Evolutionary conservation across 768 basidiomycete species (phyloP).

Genomic region (Serendipita indica): DNA sequence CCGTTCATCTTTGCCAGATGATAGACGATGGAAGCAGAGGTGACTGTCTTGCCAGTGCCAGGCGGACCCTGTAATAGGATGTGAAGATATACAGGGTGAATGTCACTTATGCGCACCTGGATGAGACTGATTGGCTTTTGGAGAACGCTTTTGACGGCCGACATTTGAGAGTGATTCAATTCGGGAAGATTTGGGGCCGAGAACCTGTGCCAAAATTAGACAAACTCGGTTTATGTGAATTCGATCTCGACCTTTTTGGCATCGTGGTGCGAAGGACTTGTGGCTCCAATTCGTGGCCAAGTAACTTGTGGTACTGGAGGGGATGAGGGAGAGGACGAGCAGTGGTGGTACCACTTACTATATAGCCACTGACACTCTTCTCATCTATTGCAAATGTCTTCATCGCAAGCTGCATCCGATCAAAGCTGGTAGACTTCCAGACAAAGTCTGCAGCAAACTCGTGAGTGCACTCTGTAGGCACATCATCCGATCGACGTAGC

Average conservation of each 20-base stretch:
- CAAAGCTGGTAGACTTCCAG: conserved; percentile 99
- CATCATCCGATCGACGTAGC: conserved; percentile 76
- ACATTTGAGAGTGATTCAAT: conserved; percentile 99
- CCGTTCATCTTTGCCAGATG: conserved; percentile 99
- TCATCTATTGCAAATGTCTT: conserved; percentile 99
- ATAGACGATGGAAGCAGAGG: conserved; percentile 96
- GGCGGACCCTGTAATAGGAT: conserved; percentile 57
- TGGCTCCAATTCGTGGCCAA: conserved; percentile 94
- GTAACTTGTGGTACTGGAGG: conserved; percentile 85
- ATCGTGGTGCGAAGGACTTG: conserved; percentile 82
- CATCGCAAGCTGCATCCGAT: conserved; percentile 98
- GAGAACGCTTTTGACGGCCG: conserved; percentile 95
- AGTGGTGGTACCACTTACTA: conserved; percentile 39
- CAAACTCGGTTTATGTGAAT: not conserved
- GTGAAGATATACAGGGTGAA: not conserved
- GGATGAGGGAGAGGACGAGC: not conserved
- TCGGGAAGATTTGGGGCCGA: conserved; percentile 96
- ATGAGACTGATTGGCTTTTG: conserved; percentile 97
- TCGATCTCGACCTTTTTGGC: conserved; percentile 51
- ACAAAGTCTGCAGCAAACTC: conserved; percentile 98
- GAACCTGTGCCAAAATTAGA: conserved; percentile 30
- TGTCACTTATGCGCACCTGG: conserved; percentile 32
- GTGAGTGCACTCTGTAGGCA: conserved; percentile 85
- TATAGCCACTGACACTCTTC: conserved; percentile 97
- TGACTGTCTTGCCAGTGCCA: conserved; percentile 97